Evolutionary conservation across 2,329 filamentous ascomycete genomes (phyloP), one percentile per base, ranked within the genome.

Genomic region (Orbilia brochopaga): DNA sequence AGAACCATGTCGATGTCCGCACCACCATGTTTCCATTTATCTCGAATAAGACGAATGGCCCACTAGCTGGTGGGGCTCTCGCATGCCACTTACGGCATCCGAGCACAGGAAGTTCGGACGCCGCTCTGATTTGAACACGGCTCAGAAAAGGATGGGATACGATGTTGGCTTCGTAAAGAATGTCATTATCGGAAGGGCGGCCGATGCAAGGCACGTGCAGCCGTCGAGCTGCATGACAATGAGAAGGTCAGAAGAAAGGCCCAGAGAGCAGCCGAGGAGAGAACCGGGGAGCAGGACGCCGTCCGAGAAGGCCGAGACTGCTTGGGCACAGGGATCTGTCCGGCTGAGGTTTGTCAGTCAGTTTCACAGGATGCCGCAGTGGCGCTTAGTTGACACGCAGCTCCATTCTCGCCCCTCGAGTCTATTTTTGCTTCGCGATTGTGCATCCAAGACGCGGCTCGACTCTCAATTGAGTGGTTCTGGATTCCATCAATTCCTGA

Each of bases 1-100:
- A 50, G 5, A 55, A 63, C 65, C 66, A 62, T 69, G 65, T 59
- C 32, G n/a, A 24, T 35, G 58, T 69, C 52, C 58, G 58, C 59
- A 44, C 52, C 40, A 32, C 32, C 27, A 32, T 32, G n/a, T 21
- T 64, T 23, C 46, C 23, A 58, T 46, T 40, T 69, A 40, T 55
- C 66, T 59, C 35, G 53, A 59, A 64, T 37, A 11, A 51, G 56
- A 67, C 51, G 56, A 67, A 55, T 48, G 30, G 54, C 27, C 27
- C 27, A 32, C 27, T 8, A 32, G 27, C 27, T 8, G 24, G 40
- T 37, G 53, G 52, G 56, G 53, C 48, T 32, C 58, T 69, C 52
- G 65, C 58, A 69, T 59, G 46, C 42, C 52, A 54, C 62, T 59
- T 54, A 46, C 19, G 11, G 17, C 44, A 57, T 44, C 27, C 35